Evolutionary conservation across 2,329 filamentous ascomycete species (phyloP).

Genomic region (Colletotrichum lupini): DNA sequence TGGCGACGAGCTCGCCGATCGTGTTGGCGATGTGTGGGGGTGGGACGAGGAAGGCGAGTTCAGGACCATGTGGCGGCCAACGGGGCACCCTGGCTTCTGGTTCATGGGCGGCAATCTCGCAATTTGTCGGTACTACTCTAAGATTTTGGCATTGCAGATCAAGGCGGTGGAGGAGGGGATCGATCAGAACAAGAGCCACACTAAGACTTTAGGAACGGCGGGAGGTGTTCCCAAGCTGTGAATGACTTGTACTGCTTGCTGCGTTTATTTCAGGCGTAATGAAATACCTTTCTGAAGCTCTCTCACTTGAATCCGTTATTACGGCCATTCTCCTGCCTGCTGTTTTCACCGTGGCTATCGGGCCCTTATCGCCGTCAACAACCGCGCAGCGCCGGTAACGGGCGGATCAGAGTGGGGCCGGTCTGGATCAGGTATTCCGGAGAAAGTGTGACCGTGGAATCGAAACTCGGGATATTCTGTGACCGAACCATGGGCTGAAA

Average conservation of each 20-base stretch:
- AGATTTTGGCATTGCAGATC: slow-evolving; percentile 45
- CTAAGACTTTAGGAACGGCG: background rate
- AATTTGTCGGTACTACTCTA: slow-evolving; percentile 47
- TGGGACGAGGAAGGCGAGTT: slow-evolving; percentile 61
- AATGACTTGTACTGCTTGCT: background rate
- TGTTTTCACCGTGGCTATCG: background rate
- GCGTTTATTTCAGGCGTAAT: background rate
- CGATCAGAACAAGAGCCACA: background rate
- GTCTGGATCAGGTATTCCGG: background rate
- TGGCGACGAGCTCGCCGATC: slow-evolving; percentile 60
- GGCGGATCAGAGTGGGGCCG: background rate
- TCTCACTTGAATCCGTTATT: background rate
- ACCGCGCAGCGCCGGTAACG: background rate
- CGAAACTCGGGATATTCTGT: background rate
- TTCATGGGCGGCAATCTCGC: slow-evolving; percentile 50
- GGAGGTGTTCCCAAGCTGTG: background rate
- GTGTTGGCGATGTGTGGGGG: slow-evolving; percentile 58
- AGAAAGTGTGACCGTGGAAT: background rate
- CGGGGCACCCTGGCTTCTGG: slow-evolving; percentile 49
- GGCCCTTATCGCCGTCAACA: background rate
- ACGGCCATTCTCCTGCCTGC: background rate
- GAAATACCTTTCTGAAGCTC: background rate
- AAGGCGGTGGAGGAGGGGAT: slow-evolving; percentile 34
- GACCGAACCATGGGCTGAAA: background rate
- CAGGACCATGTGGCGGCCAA: slow-evolving; percentile 45